Evolutionary conservation across 345 rosid species (phyloP).

Genomic region (Crucihimalaya himalaica): DNA sequence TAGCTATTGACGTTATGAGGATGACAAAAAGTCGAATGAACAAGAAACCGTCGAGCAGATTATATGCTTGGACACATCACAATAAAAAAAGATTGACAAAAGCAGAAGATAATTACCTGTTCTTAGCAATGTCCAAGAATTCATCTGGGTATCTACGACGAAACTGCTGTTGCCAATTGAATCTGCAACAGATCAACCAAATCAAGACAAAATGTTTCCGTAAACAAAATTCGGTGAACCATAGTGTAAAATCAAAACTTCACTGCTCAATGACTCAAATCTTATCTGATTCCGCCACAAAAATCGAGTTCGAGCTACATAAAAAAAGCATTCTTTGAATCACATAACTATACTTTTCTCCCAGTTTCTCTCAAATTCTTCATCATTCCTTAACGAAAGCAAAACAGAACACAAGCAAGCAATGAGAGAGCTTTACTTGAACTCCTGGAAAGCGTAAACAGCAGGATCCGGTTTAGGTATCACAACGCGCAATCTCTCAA

Average conservation of each 20-base stretch:
- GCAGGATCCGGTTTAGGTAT: conserved; percentile 87
- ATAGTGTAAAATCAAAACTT: not conserved
- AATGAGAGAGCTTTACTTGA: conserved; percentile 59
- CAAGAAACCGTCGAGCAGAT: not conserved
- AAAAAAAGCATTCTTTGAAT: not conserved
- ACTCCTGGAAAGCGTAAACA: conserved; percentile 89
- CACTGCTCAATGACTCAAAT: not conserved
- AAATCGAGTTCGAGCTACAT: not conserved
- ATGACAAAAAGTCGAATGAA: not conserved
- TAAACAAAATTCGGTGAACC: not conserved
- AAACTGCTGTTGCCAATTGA: conserved; percentile 86
- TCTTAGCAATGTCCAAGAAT: conserved; percentile 81
- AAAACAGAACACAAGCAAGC: not conserved
- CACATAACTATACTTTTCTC: not conserved
- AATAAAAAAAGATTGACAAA: not conserved
- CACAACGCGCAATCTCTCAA: conserved; percentile 92
- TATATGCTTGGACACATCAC: not conserved
- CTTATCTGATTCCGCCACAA: not conserved
- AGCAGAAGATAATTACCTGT: conserved; percentile 46
- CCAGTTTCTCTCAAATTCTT: conserved; percentile 1
- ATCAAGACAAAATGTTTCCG: not conserved
- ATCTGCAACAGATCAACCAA: conserved; percentile 47
- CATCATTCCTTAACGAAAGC: not conserved
- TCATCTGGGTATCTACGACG: conserved; percentile 89
- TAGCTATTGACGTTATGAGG: not conserved